Evolutionary conservation across 1,284 basidiomycete species (phyloP), one percentile per base, ranked within the genome.

Genomic region (Fistulinella cinereoalba): DNA sequence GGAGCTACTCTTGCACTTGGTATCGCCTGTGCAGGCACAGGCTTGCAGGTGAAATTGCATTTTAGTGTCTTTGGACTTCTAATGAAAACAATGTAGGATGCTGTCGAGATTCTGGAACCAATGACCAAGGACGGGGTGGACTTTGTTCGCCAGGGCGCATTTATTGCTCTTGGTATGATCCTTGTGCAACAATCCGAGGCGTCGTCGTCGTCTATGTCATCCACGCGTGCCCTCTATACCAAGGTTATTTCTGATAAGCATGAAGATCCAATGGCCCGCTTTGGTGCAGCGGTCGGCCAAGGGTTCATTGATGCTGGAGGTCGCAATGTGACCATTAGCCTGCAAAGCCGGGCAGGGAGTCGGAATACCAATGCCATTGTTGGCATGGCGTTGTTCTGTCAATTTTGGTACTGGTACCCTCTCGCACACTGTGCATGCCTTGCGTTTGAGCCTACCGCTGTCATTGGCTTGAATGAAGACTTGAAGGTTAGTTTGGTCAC

Each of bases 381-480:
- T 32, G 95, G 95, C 23, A 94, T 97, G 89, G 84, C 88, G 15
- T 70, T 98, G 61, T 98, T 98, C 73, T 92, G 88, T 60, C 95
- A 98, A 67, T 97, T 97, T 71, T 98, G 95, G 95, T 97, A 97
- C 67, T 98, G 95, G 95, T 98, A 94, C 70, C 95, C 95, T 28
- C 74, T 97, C 23, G 92, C 93, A n/a, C 94, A 97, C 62, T 93
- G 89, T 57, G 86, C 91, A 15, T 89, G 86, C 58, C 73, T 98
- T 54, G 86, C 93, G 2, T 97, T 98, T 68, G 87, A 91, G 52
- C 93, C 95, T 3, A 97, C 95, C 12, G 92, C 88, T 11, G 85
- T 97, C 51, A 94, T 98, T 58, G 94, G 91, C 21, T 70, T 97
- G 46, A 87, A 93, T 59, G 83, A 79, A 50, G 81, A 93, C 53